Conservation (phyloP, 2,329 filamentous ascomycete species). For the Verticillium dahliae region DNA sequence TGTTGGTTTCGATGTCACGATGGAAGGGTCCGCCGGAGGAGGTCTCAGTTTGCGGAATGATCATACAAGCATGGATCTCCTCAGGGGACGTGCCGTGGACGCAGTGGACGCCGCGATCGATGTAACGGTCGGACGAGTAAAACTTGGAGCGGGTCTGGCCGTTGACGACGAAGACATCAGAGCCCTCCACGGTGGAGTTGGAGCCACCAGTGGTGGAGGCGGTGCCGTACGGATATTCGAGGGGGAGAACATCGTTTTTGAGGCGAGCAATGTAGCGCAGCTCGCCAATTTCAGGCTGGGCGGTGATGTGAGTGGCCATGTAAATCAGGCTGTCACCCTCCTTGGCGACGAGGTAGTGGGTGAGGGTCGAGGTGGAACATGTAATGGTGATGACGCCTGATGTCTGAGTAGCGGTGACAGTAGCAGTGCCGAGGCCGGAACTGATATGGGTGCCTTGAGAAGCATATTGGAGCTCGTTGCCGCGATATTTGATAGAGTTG, state of each 20-base stretch:
- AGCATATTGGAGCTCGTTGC: slow-evolving; percentile 51
- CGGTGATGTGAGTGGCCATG: slow-evolving; percentile 56
- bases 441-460: slow-evolving; percentile 47
- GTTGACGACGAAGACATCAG: slow-evolving; percentile 51
- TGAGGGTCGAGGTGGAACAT: slow-evolving; percentile 52
- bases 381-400: slow-evolving; percentile 53
- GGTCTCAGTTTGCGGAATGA: slow-evolving; percentile 50
- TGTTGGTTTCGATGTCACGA: slow-evolving; percentile 60
- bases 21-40: slow-evolving; percentile 62
- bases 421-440: slow-evolving; percentile 52
- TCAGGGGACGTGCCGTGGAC: slow-evolving; percentile 40
- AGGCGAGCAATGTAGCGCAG: slow-evolving; percentile 59
- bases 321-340: slow-evolving; percentile 55
- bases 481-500: slow-evolving; percentile 54
- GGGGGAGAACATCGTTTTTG: slow-evolving; percentile 39
- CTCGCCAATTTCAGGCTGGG: slow-evolving; percentile 50
- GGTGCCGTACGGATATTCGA: slow-evolving; percentile 45
- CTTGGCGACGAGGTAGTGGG: slow-evolving; percentile 56
- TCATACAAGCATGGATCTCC: slow-evolving; percentile 53
- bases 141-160: slow-evolving; percentile 64
- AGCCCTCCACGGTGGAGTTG: slow-evolving; percentile 48
- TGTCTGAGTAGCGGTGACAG: slow-evolving; percentile 39
- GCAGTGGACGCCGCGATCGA: slow-evolving; percentile 60
- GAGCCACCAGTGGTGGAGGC: slow-evolving; percentile 49
- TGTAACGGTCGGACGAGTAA: slow-evolving; percentile 63